Evolutionary conservation across 2,329 filamentous ascomycete species (phyloP).

Genomic region (Colletotrichum sp.): DNA sequence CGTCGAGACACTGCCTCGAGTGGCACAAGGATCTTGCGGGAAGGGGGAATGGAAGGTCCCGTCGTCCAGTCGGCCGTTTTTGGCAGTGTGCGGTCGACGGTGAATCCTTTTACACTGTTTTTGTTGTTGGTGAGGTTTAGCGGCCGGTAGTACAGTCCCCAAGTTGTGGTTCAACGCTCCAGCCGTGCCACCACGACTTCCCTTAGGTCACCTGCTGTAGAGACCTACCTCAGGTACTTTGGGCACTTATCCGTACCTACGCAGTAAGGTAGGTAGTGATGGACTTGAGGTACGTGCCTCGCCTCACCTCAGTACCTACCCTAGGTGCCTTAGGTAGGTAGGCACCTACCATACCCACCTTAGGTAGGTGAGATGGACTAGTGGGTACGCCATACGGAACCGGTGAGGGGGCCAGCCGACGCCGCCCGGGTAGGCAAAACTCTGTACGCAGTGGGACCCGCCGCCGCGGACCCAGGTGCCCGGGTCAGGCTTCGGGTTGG

Average conservation of each 20-base stretch:
- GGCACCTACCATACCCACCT: no score
- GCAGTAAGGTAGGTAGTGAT: not conserved
- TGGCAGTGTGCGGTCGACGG: not conserved
- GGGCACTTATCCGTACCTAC: no score
- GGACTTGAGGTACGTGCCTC: not conserved
- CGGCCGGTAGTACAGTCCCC: not conserved
- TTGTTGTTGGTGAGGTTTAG: not conserved
- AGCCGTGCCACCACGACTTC: not conserved
- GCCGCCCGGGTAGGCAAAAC: not conserved
- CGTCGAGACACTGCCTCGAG: not conserved
- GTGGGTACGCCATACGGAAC: not conserved
- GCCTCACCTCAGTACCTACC: no score
- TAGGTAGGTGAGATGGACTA: no score
- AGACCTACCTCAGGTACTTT: no score
- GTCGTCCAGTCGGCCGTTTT: not conserved
- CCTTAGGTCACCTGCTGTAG: not conserved
- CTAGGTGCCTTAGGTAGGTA: not conserved
- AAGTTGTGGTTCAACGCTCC: slow-evolving; percentile 8
- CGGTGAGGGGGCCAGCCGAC: not conserved
- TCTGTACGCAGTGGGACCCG: not conserved
- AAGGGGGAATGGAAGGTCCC: not conserved
- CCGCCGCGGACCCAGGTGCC: not conserved
- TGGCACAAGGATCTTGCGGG: not conserved
- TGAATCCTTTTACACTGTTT: not conserved
- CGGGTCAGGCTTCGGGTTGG: not conserved